Conservation (phyloP, 1,139 yeast genomes). For the Maudiozyma humilis region DNA sequence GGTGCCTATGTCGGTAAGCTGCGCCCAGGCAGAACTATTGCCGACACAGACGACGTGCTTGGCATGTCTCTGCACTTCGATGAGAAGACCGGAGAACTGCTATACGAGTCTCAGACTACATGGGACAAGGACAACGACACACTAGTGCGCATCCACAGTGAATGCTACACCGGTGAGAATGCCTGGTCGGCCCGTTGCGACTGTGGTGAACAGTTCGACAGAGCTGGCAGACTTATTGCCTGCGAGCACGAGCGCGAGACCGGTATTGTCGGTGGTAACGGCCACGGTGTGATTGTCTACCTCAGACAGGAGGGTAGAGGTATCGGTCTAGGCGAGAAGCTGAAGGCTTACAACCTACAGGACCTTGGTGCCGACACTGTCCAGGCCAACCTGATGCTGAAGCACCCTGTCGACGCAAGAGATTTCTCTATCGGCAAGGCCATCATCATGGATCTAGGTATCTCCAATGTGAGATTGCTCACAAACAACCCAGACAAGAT, state of each 20-base stretch:
- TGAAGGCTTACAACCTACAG: conserved; percentile 93
- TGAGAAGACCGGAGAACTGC: conserved; percentile 40
- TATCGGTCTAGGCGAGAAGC: conserved; percentile 91
- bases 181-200: conserved; percentile 99
- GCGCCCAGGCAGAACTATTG: conserved; percentile 71
- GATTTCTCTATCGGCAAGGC: conserved; percentile 92
- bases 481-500: conserved; percentile 97
- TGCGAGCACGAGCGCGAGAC: conserved; percentile 25
- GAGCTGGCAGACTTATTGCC: conserved; percentile 83
- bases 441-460: conserved; percentile 74
- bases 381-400: conserved; percentile 81
- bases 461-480: conserved; percentile 61
- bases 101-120: conserved; percentile 35
- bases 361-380: conserved; percentile 98
- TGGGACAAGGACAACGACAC: conserved; percentile 32
- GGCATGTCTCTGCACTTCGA: conserved; percentile 42
- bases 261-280: conserved; percentile 47
- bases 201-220: conserved; percentile 98
- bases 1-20: conserved; percentile 92
- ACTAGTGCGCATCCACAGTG: conserved; percentile 83
- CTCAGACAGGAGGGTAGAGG: conserved; percentile 98
- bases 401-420: conserved; percentile 96
- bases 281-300: conserved; percentile 91
- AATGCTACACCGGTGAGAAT: conserved; percentile 97
- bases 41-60: conserved; percentile 51